phyloP scores from a whole-genome alignment of 345 rosid species.

The Triadica sebifera region DNA sequence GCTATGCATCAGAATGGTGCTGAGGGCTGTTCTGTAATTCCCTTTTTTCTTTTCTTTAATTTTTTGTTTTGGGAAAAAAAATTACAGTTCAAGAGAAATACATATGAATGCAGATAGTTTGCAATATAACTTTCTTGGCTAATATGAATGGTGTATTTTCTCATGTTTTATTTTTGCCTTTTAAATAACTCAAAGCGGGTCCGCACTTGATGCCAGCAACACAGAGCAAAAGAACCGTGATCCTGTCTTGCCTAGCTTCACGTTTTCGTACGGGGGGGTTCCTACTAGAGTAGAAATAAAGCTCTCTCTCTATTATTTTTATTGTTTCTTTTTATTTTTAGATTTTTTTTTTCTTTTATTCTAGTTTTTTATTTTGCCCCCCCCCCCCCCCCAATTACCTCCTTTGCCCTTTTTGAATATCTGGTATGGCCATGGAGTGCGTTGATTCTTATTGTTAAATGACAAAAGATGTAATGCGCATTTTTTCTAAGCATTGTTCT shows the following conservation, averaged over 20 bases:
- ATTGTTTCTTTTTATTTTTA: too few relatives aligned
- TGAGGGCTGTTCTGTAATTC: conserved; percentile 17
- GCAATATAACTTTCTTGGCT: conserved; percentile 15
- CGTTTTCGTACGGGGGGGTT: neutral
- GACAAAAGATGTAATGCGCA: conserved; percentile 3
- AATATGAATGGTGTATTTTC: conserved; percentile 21
- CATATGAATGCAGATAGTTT: conserved; percentile 27
- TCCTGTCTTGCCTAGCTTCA: conserved; percentile 3
- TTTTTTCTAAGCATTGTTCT: neutral
- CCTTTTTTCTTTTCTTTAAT: neutral
- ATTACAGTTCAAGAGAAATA: conserved; percentile 26
- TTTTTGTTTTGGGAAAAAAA: neutral
- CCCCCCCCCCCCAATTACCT: too few relatives aligned
- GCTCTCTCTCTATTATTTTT: neutral
- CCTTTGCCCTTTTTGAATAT: neutral
- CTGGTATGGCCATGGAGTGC: neutral
- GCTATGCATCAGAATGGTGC: conserved; percentile 26
- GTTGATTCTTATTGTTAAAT: neutral
- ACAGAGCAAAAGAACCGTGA: neutral
- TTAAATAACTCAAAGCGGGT: conserved; percentile 8
- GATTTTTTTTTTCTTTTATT: neutral
- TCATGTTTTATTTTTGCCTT: conserved; percentile 4
- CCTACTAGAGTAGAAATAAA: neutral
- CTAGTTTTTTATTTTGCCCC: neutral
- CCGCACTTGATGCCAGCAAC: conserved; percentile 18